These are phyloP conservation scores for Dictyostelium brefeldianum DNA, from an alignment of 78 protist species.

Conservation along the genomic window DNA sequence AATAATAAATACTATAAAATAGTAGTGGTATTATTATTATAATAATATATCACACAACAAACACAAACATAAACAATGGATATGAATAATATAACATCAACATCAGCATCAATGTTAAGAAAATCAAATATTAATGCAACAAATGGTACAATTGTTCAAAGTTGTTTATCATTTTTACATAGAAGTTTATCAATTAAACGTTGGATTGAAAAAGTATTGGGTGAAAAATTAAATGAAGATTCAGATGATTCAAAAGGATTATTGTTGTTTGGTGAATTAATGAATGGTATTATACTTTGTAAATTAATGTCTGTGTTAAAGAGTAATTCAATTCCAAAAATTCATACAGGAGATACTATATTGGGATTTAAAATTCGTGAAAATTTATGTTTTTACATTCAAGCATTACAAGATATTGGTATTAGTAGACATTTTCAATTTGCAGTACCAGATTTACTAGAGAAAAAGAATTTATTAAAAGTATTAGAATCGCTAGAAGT, in stretches of 20 bases:
- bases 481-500: slow-evolving; percentile 75
- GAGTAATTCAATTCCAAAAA: slow-evolving; percentile 58
- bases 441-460: slow-evolving; percentile 34
- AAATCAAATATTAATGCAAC: slow-evolving; percentile 22
- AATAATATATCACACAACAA: neutral
- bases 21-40: neutral
- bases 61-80: neutral
- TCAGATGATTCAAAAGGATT: neutral
- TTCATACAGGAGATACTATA: slow-evolving; percentile 40
- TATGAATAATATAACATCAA: neutral
- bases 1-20: neutral
- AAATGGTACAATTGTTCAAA: slow-evolving; percentile 18
- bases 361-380: slow-evolving; percentile 60
- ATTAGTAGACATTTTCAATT: slow-evolving; percentile 44
- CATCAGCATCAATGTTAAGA: slow-evolving; percentile 5
- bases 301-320: slow-evolving; percentile 37
- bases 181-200: slow-evolving; percentile 22
- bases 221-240: neutral
- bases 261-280: neutral
- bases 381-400: slow-evolving; percentile 44
- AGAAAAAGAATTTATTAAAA: slow-evolving; percentile 34
- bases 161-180: slow-evolving; percentile 36
- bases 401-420: slow-evolving; percentile 61
- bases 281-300: slow-evolving; percentile 61
- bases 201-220: slow-evolving; percentile 65